phyloP scores from a whole-genome alignment of 2,329 filamentous ascomycete genomes.

The Meredithiella fracta region DNA sequence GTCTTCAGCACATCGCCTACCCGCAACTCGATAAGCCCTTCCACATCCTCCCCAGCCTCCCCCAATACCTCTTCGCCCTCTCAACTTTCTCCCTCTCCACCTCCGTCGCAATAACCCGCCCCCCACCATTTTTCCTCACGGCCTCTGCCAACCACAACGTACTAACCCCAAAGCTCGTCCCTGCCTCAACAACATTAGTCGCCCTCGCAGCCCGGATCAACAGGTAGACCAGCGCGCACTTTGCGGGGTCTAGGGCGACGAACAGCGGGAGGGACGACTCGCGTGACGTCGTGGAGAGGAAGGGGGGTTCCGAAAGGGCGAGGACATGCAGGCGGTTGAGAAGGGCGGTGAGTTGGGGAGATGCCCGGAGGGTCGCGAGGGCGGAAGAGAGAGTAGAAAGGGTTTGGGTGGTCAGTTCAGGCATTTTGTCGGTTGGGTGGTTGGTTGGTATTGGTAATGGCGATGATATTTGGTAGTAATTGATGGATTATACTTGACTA shows the following conservation, averaged over 20 bases:
- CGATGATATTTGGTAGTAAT: too few species aligned
- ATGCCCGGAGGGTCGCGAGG: conserved; percentile 9
- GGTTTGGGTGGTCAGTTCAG: neutral
- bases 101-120: conserved; percentile 41
- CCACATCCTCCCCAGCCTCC: conserved; percentile 31
- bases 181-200: conserved; percentile 38
- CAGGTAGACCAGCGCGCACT: conserved; percentile 39
- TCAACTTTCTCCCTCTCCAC: conserved; percentile 38
- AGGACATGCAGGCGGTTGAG: conserved; percentile 19
- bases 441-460: neutral
- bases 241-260: conserved; percentile 42
- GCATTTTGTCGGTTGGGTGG: neutral
- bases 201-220: conserved; percentile 33
- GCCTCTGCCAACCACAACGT: conserved; percentile 47
- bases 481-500: too few species aligned
- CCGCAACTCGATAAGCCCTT: conserved; percentile 36
- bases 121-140: conserved; percentile 28
- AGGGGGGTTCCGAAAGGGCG: conserved; percentile 15
- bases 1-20: conserved; percentile 42
- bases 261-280: conserved; percentile 22
- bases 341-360: conserved; percentile 18
- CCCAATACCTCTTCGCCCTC: conserved; percentile 37
- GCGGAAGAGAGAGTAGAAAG: neutral
- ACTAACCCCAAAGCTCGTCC: conserved; percentile 44
- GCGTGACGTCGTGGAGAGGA: neutral